Conservation (phyloP, 306 rosid species). For the Cucurbita ficifolia region DNA sequence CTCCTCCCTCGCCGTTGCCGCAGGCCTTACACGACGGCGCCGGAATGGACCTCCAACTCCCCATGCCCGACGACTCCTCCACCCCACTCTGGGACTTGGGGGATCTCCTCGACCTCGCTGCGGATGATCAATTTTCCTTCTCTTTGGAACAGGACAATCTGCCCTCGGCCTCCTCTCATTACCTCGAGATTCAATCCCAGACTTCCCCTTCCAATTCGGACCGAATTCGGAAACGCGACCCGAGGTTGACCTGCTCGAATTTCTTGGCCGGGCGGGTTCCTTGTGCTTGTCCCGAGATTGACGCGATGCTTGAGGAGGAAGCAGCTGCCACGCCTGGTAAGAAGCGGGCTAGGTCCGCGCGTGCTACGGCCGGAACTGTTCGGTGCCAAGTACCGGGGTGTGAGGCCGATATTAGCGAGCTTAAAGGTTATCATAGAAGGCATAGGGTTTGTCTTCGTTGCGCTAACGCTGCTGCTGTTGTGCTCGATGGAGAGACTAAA, state of each 20-base stretch:
- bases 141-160: conserved; percentile 7
- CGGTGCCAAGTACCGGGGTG: conserved; percentile 88
- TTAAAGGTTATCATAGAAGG: conserved; percentile 78
- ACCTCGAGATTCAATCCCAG: neutral
- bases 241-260: conserved; percentile 68
- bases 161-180: neutral
- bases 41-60: conserved; percentile 22
- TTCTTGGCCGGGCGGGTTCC: conserved; percentile 78
- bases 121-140: conserved; percentile 19
- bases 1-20: neutral
- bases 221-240: conserved; percentile 75
- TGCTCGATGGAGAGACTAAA: conserved; percentile 44
- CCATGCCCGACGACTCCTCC: conserved; percentile 15
- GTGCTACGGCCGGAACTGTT: conserved; percentile 24
- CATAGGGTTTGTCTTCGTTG: conserved; percentile 85
- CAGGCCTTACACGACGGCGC: neutral
- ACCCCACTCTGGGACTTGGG: conserved; percentile 39
- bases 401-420: conserved; percentile 61
- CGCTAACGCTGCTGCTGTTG: conserved; percentile 53
- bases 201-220: neutral
- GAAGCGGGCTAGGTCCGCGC: conserved; percentile 42
- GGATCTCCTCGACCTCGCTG: conserved; percentile 40
- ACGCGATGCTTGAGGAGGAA: conserved; percentile 48
- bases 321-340: conserved; percentile 33
- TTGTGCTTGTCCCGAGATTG: conserved; percentile 92